Conservation (phyloP, 495 filamentous ascomycete genomes). For the Lasiosphaeria ovina region DNA sequence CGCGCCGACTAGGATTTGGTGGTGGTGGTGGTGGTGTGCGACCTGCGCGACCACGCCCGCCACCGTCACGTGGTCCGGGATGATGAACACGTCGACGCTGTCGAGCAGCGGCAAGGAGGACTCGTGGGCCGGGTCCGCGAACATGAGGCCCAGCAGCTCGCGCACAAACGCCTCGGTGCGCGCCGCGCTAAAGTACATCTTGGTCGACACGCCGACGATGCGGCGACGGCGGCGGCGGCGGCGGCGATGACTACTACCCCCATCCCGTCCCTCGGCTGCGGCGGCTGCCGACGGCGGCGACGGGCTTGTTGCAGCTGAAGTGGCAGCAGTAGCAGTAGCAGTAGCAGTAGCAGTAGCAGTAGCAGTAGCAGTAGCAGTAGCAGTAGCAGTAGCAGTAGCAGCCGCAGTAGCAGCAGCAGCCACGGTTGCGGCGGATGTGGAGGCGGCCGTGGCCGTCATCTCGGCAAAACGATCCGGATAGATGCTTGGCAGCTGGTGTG, state of each 20-base stretch:
- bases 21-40: background rate
- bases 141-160: constrained; percentile 49
- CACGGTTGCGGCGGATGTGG: no score
- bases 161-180: constrained; percentile 62
- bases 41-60: constrained; percentile 55
- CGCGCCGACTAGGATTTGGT: constrained; percentile 60
- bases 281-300: background rate
- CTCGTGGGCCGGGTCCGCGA: constrained; percentile 33
- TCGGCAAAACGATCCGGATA: no score
- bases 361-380: no score
- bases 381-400: no score
- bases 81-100: constrained; percentile 58
- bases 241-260: constrained; percentile 13
- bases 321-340: no score
- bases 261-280: background rate
- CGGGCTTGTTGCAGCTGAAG: no score
- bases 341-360: no score
- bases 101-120: constrained; percentile 30
- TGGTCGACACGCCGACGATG: constrained; percentile 74
- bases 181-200: constrained; percentile 77
- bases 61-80: constrained; percentile 73
- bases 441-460: no score
- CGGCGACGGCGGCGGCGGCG: constrained; percentile 53
- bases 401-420: no score
- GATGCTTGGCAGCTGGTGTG: no score